phyloP scores from a whole-genome alignment of 495 filamentous ascomycete species.

The Talaromyces wortmannii region DNA sequence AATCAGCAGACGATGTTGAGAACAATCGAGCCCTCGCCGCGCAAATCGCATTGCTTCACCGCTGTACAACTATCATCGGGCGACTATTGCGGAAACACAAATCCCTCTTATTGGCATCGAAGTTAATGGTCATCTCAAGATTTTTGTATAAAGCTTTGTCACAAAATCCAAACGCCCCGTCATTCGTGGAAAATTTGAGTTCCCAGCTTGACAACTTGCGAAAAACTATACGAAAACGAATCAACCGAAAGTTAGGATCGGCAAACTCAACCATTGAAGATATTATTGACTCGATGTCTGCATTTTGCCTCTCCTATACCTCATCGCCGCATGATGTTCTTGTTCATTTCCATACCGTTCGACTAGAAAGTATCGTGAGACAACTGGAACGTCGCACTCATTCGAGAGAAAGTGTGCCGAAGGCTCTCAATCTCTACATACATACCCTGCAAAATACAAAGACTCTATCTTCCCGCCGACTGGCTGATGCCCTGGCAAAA shows the following conservation, averaged over 20 bases:
- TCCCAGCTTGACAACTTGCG: slow-evolving; percentile 55
- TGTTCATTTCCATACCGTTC: slow-evolving; percentile 70
- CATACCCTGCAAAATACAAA: slow-evolving; percentile 73
- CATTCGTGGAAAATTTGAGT: slow-evolving; percentile 54
- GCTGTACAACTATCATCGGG: slow-evolving; percentile 45
- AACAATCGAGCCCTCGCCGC: slow-evolving; percentile 51
- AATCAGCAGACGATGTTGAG: slow-evolving; percentile 28
- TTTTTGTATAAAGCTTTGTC: slow-evolving; percentile 61
- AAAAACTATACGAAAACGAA: slow-evolving; percentile 52
- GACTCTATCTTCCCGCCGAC: slow-evolving; percentile 59
- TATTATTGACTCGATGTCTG: slow-evolving; percentile 66
- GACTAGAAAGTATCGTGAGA: slow-evolving; percentile 57
- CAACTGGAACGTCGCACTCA: slow-evolving; percentile 34
- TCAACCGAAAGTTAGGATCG: slow-evolving; percentile 61
- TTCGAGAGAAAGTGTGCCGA: slow-evolving; percentile 42
- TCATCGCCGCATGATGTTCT: slow-evolving; percentile 77
- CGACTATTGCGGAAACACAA: slow-evolving; percentile 51
- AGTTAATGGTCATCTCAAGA: slow-evolving; percentile 72
- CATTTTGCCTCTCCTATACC: slow-evolving; percentile 77
- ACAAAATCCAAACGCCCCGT: slow-evolving; percentile 39
- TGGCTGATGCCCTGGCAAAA: slow-evolving; percentile 61
- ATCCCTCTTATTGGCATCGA: slow-evolving; percentile 63
- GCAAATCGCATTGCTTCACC: slow-evolving; percentile 56
- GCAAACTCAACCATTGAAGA: slow-evolving; percentile 37
- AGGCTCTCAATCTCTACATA: slow-evolving; percentile 64